phyloP scores from a whole-genome alignment of 495 filamentous ascomycete species.

The Penicillium canariense region DNA sequence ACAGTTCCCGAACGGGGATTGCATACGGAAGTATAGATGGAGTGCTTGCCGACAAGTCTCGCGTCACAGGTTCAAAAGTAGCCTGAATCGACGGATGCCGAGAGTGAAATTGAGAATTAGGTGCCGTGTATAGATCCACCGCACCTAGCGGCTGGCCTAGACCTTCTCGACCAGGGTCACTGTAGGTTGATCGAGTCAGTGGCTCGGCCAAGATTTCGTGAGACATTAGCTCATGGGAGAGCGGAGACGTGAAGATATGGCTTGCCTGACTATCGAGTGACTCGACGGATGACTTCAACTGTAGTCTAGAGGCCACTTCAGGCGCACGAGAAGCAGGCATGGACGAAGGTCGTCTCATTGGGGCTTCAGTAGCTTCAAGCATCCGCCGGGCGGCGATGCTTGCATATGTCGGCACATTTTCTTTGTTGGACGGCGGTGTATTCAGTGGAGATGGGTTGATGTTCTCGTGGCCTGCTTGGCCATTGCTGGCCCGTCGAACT shows the following conservation, averaged over 20 bases:
- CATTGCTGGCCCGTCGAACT: constrained; percentile 36
- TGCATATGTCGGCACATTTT: constrained; percentile 32
- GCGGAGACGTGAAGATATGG: constrained; percentile 32
- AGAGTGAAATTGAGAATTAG: constrained; percentile 25
- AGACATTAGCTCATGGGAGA: constrained; percentile 25
- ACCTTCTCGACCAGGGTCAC: constrained; percentile 32
- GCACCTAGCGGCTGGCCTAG: constrained; percentile 17
- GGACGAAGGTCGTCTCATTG: constrained; percentile 25
- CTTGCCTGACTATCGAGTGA: constrained; percentile 30
- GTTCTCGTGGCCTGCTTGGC: constrained; percentile 22
- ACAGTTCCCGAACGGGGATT: constrained; percentile 12
- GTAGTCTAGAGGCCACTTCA: constrained; percentile 21
- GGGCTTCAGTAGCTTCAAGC: constrained; percentile 10
- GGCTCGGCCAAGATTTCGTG: constrained; percentile 31
- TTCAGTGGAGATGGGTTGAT: not conserved
- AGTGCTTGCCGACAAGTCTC: constrained; percentile 32
- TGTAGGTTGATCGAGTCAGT: constrained; percentile 35
- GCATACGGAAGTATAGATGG: constrained; percentile 25
- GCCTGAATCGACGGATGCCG: constrained; percentile 26
- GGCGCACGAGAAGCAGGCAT: constrained; percentile 17
- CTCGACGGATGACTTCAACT: constrained; percentile 36
- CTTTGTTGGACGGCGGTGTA: constrained; percentile 11
- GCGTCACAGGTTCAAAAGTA: constrained; percentile 10
- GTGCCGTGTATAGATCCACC: constrained; percentile 25
- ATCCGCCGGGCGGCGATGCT: constrained; percentile 26